Evolutionary conservation across 768 basidiomycete genomes (phyloP), one percentile per base, ranked within the genome.

Genomic region (Cytidiella melzeri): DNA sequence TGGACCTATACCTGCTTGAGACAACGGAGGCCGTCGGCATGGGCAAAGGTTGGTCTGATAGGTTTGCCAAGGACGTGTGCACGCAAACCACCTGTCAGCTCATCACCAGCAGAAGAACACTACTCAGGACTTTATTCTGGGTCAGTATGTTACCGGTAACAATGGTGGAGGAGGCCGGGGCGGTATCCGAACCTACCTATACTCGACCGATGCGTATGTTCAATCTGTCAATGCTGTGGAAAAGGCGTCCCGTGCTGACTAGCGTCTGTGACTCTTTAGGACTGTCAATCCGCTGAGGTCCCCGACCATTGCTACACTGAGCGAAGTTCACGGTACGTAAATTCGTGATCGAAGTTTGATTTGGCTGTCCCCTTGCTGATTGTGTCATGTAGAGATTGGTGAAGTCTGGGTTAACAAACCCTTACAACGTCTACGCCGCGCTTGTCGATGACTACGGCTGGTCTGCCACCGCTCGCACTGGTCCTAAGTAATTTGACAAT

Each of bases 1-100:
- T 76, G 75, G 23, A 75, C 74, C 23, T 75, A 74, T 38, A 67
- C 78, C 12, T 85, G 84, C 67, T 66, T 85, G 52, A 82, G 58
- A 79, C 73, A 23, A 70, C 70, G 26, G 83, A 85, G 59, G 69
- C 82, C 2, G 78, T 78, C 19, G 83, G 83, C 12, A 74, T 85
- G 73, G 83, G 82, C 39, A 83, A 87, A 62, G 82, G 80, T n/a
- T 84, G 81, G 80, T 77, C 76, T 3, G 82, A 83, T 63, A 52
- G 57, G 9, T 50, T 63, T 25, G 62, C 62, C 3, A 58, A 63
- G 58, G 58, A 44, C 30, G 48, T 47, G 51, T 46, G 2, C 1
- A 1, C 12, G n/a, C 5, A 7, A 15, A 64, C 15, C 30, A 34
- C 20, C 47, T 3, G 23, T 3, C 38, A 66, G 64, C 48, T 63